Conservation (phyloP, 2,329 filamentous ascomycete species). For the Aspergillus sp. region DNA sequence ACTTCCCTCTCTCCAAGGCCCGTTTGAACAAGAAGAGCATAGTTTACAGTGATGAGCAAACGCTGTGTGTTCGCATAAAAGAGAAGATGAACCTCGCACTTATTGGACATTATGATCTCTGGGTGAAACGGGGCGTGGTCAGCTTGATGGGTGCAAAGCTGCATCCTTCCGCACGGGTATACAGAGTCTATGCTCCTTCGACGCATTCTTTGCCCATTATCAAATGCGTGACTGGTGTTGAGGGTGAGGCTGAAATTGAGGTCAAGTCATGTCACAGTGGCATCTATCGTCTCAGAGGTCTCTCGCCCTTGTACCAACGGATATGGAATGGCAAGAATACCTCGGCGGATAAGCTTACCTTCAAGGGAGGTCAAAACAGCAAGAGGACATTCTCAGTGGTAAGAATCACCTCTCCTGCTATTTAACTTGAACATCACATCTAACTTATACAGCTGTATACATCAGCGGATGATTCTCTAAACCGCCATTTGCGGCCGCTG, state of each 20-base stretch:
- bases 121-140: slow-evolving; percentile 52
- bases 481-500: slow-evolving; percentile 37
- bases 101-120: slow-evolving; percentile 54
- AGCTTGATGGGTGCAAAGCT: slow-evolving; percentile 57
- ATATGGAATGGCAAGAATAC: slow-evolving; percentile 46
- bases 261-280: slow-evolving; percentile 44
- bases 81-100: slow-evolving; percentile 38
- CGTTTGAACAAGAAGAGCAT: slow-evolving; percentile 32
- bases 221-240: slow-evolving; percentile 36
- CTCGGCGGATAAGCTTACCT: slow-evolving; percentile 25
- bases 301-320: slow-evolving; percentile 50
- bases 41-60: slow-evolving; percentile 32
- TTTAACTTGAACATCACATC: not conserved
- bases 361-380: slow-evolving; percentile 22
- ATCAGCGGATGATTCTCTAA: slow-evolving; percentile 38
- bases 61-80: slow-evolving; percentile 35
- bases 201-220: slow-evolving; percentile 55
- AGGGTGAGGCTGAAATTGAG: slow-evolving; percentile 43
- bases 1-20: slow-evolving; percentile 37
- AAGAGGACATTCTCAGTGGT: slow-evolving; percentile 38
- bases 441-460: slow-evolving; percentile 32
- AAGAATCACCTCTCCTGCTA: slow-evolving; percentile 10
- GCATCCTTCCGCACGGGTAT: slow-evolving; percentile 37
- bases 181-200: slow-evolving; percentile 52
- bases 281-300: slow-evolving; percentile 39